A percentile compares a stretch with the other conserved stretches of the same genome.
Conservation (phyloP, 208 protist species). For the Crithidia thermophila region DNA sequence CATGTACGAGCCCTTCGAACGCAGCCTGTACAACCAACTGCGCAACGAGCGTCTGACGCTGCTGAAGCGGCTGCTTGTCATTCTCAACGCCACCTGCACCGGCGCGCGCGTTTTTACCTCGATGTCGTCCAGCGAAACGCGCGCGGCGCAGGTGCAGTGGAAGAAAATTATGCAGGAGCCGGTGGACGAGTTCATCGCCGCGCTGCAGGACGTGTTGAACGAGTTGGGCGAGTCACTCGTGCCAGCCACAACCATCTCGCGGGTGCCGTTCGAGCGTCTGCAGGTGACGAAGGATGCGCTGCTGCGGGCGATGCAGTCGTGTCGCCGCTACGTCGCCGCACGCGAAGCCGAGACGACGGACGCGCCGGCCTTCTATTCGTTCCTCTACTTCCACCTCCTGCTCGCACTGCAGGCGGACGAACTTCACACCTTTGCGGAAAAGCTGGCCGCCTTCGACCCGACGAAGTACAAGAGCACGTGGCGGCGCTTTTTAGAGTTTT, state of each 20-base stretch:
- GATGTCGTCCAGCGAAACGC: slow-evolving; percentile 31
- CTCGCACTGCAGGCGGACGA: slow-evolving; percentile 56
- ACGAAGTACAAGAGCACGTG: slow-evolving; percentile 37
- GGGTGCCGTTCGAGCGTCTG: slow-evolving; percentile 39
- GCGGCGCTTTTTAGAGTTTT: slow-evolving; percentile 42
- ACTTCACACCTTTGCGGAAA: slow-evolving; percentile 52
- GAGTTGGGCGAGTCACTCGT: slow-evolving; percentile 32
- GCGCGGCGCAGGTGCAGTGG: slow-evolving; percentile 17
- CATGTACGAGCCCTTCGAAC: slow-evolving; percentile 49
- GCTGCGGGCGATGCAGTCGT: slow-evolving; percentile 25
- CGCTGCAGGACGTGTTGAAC: slow-evolving; percentile 30
- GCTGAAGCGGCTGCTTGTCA: slow-evolving; percentile 37
- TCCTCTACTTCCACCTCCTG: slow-evolving; percentile 60
- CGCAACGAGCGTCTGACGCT: slow-evolving; percentile 46
- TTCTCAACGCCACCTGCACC: slow-evolving; percentile 45
- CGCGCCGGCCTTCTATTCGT: slow-evolving; percentile 47
- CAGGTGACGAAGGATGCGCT: slow-evolving; percentile 38
- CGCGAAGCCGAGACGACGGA: slow-evolving; percentile 14
- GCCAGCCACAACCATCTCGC: slow-evolving; percentile 26
- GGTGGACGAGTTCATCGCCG: slow-evolving; percentile 37
- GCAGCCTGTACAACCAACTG: slow-evolving; percentile 46
- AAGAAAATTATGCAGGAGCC: slow-evolving; percentile 32
- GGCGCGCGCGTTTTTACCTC: slow-evolving; percentile 27
- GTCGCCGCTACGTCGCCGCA: not conserved
- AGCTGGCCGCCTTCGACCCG: slow-evolving; percentile 47